Base-by-base conservation (phyloP, 192 early-diverging fungal genomes). In the Gamsiella multidivaricata region DNA sequence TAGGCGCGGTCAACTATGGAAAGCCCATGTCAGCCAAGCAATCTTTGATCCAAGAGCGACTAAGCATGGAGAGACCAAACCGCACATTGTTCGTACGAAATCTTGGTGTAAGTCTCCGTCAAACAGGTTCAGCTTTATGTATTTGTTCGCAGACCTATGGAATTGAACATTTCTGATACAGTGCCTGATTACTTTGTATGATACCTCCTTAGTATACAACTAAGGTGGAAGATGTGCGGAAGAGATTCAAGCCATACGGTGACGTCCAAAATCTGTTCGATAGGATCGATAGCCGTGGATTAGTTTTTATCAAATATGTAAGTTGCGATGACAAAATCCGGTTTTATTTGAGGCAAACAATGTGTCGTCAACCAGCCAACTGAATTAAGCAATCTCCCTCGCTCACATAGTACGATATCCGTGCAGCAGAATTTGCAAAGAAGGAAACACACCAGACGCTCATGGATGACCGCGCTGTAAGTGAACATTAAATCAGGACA, bases 301-400 rank as follows among this genome's bases (percentile, higher is more conserved):
- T 90, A 68, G 74, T 82, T n/a, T 90, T 90, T 63, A 75, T 90
- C 41, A 85, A 80, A 52, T 90, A 80, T 80, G 86, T 90, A 83
- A 80, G 88, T 78, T 14, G 17, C 7, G 65, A 43, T 45, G 28
- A n/a, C n/a, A 50, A 52, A 23, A n/a, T 25, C 0, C 26, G 54
- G 49, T 56, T 65, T 31, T 26, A 12, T 47, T 53, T 54, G 45
- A 37, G 7, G 11, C 20, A 50, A 50, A 50, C 47, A 50, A n/a
- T n/a, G n/a, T n/a, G n/a, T n/a, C n/a, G n/a, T n/a, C n/a, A n/a
- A n/a, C n/a, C n/a, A n/a, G n/a, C n/a, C n/a, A n/a, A n/a, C n/a
- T n/a, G n/a, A n/a, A n/a, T n/a, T n/a, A n/a, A n/a, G n/a, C n/a
- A n/a, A n/a, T n/a, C n/a, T n/a, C n/a, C n/a, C n/a, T n/a, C 55